These are phyloP conservation scores for Arctostaphylos glauca DNA, from an alignment of 148 eudicot genomes.

Conservation along the genomic window DNA sequence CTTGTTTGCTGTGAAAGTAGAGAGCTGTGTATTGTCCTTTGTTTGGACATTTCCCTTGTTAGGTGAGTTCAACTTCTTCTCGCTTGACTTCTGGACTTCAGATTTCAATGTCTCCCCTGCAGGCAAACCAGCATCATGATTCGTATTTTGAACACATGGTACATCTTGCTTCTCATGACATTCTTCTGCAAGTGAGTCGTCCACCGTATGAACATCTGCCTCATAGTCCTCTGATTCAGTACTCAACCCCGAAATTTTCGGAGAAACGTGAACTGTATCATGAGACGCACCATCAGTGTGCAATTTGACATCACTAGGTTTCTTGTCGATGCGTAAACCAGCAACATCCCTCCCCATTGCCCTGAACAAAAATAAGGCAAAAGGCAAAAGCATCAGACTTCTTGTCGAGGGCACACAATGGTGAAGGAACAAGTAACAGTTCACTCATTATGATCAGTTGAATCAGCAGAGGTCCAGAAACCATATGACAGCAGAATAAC, in stretches of 20 bases:
- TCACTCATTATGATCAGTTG: not conserved
- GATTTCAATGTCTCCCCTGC: slow-evolving; percentile 34
- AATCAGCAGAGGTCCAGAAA: not conserved
- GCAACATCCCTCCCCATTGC: slow-evolving; percentile 80
- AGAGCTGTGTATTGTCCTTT: slow-evolving; percentile 28
- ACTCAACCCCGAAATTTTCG: slow-evolving; percentile 36
- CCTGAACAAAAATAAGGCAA: slow-evolving; percentile 39
- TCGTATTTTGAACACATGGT: slow-evolving; percentile 43
- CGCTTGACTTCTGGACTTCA: slow-evolving; percentile 51
- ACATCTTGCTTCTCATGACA: slow-evolving; percentile 44
- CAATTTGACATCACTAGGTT: slow-evolving; percentile 37
- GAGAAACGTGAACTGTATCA: slow-evolving; percentile 38
- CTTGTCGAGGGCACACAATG: not conserved
- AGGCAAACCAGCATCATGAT: slow-evolving; percentile 25
- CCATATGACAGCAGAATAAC: not conserved
- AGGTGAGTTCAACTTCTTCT: slow-evolving; percentile 42
- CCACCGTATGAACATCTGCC: slow-evolving; percentile 41
- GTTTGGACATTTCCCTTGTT: slow-evolving; percentile 37
- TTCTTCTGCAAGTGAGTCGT: slow-evolving; percentile 42
- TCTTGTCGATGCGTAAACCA: slow-evolving; percentile 51
- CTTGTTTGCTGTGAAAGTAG: slow-evolving; percentile 36
- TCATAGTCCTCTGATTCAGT: slow-evolving; percentile 35
- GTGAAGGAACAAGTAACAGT: not conserved
- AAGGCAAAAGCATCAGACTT: not conserved
- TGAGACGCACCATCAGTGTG: slow-evolving; percentile 48